phyloP scores from a whole-genome alignment of 2,329 filamentous ascomycete genomes.

The Talaromyces sp. region DNA sequence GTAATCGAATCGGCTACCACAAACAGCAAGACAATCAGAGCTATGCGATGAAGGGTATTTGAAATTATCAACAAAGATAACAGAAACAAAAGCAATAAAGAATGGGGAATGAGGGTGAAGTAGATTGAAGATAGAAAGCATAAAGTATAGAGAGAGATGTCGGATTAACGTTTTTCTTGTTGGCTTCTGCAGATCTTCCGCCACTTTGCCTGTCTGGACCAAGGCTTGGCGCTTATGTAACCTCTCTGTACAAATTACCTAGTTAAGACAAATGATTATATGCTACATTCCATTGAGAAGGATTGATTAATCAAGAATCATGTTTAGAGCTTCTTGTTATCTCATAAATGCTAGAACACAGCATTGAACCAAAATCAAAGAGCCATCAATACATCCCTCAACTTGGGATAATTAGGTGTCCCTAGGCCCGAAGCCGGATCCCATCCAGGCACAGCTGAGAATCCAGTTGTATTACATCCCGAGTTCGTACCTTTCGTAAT shows the following conservation, averaged over 20 bases:
- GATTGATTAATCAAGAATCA: not conserved
- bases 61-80: not conserved
- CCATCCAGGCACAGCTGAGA: constrained; percentile 24
- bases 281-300: not conserved
- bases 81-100: not conserved
- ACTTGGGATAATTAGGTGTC: constrained; percentile 23
- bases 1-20: not conserved
- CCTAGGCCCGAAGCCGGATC: constrained; percentile 33
- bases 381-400: constrained; percentile 13
- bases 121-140: not conserved
- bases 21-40: not conserved
- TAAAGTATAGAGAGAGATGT: not conserved
- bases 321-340: not conserved
- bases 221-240: constrained; percentile 13
- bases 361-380: not conserved
- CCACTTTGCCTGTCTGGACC: not conserved
- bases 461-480: constrained; percentile 11
- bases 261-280: not conserved
- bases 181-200: constrained; percentile 5
- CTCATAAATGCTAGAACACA: not conserved
- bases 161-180: constrained; percentile 8
- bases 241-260: not conserved
- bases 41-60: not conserved
- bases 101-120: not conserved
- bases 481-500: constrained; percentile 7